phyloP scores from a whole-genome alignment of 768 basidiomycete species.

The Panus rudis region DNA sequence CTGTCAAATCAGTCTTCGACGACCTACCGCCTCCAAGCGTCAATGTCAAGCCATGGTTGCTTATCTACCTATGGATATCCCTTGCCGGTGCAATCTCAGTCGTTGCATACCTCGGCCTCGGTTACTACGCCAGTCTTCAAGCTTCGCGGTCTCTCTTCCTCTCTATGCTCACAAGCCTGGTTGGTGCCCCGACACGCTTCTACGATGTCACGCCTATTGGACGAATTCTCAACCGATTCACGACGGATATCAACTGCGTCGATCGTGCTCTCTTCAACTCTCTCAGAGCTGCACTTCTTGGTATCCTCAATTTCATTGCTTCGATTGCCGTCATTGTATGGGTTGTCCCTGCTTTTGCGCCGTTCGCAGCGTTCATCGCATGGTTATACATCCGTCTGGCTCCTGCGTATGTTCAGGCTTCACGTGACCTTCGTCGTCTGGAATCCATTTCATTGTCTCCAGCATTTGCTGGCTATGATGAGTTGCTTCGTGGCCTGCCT shows the following conservation, averaged over 20 bases:
- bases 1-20: constrained; percentile 29
- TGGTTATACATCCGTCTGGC: constrained; percentile 62
- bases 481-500: constrained; percentile 56
- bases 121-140: constrained; percentile 63
- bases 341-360: constrained; percentile 57
- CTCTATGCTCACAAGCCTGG: constrained; percentile 44
- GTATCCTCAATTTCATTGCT: constrained; percentile 52
- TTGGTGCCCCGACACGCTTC: constrained; percentile 59
- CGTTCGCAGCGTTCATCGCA: constrained; percentile 61
- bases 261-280: constrained; percentile 58
- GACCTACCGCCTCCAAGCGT: constrained; percentile 50
- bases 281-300: constrained; percentile 46
- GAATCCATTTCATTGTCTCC: constrained; percentile 65
- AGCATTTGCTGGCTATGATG: constrained; percentile 68
- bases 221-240: constrained; percentile 74
- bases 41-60: constrained; percentile 59
- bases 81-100: constrained; percentile 48
- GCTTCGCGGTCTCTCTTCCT: constrained; percentile 58
- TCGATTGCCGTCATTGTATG: constrained; percentile 60
- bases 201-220: constrained; percentile 74
- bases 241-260: constrained; percentile 64
- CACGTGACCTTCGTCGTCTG: constrained; percentile 60
- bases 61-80: constrained; percentile 58
- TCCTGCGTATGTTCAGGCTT: constrained; percentile 51
- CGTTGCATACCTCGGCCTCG: constrained; percentile 49